Percentiles rank a stretch among this genome's conserved stretches.
These are phyloP conservation scores for Cinnamomum micranthum DNA, from an alignment of 164 flowering plant species.

Conservation along the genomic window DNA sequence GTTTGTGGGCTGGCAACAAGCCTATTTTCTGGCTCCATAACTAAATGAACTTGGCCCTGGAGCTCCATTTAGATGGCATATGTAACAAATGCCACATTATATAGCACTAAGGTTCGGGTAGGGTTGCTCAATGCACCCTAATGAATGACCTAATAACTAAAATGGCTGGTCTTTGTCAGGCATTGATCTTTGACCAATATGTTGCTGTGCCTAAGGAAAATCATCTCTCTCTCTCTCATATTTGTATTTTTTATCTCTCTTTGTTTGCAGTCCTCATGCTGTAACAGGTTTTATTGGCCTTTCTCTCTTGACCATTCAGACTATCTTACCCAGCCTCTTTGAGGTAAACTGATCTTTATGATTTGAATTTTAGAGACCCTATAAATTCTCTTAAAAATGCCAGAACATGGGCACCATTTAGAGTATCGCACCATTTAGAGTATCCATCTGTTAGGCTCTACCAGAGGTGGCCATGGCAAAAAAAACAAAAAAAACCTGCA, in stretches of 20 bases:
- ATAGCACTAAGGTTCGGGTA: no score
- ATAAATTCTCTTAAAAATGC: neutral
- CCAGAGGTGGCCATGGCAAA: neutral
- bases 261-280: conserved; percentile 77
- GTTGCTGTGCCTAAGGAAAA: neutral
- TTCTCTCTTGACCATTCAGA: conserved; percentile 64
- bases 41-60: no score
- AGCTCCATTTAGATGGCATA: no score
- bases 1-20: neutral
- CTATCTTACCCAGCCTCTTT: conserved; percentile 61
- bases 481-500: neutral
- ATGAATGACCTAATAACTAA: no score
- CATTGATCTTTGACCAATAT: neutral
- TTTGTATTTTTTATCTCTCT: neutral
- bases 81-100: no score
- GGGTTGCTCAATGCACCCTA: no score
- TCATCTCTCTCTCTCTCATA: neutral
- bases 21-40: no score
- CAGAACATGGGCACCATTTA: neutral
- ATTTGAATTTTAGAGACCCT: neutral
- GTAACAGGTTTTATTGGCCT: conserved; percentile 77
- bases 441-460: neutral
- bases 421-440: neutral
- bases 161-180: no score
- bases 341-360: conserved; percentile 45